Evolutionary conservation across 1,139 yeast species (phyloP).

Genomic region (Wickerhamomyces sp.): DNA sequence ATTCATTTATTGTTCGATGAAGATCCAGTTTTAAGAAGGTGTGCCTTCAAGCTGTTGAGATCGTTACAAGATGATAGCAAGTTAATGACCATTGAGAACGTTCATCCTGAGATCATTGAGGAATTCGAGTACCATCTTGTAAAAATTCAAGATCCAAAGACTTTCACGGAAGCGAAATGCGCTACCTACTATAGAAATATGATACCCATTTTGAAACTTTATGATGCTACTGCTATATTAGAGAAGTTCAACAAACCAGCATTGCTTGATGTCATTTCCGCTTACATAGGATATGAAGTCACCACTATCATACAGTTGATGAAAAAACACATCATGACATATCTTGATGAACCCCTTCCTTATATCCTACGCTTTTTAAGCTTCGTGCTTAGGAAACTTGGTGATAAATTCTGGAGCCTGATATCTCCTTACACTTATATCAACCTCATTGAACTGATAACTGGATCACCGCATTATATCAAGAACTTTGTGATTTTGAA

Average conservation of each 20-base stretch:
- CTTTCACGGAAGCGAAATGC: slow-evolving; percentile 39
- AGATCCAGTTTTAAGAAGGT: slow-evolving; percentile 35
- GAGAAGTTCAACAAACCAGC: slow-evolving; percentile 38
- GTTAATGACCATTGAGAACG: slow-evolving; percentile 11
- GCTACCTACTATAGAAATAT: slow-evolving; percentile 50
- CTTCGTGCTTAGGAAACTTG: slow-evolving; percentile 35
- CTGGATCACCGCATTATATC: slow-evolving; percentile 32
- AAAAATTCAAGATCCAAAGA: slow-evolving; percentile 46
- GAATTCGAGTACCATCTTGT: slow-evolving; percentile 50
- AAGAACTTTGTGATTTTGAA: slow-evolving; percentile 22
- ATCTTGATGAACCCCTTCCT: slow-evolving; percentile 50
- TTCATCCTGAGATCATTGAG: slow-evolving; percentile 39
- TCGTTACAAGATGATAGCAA: slow-evolving; percentile 16
- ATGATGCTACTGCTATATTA: slow-evolving; percentile 36
- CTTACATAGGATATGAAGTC: slow-evolving; percentile 34
- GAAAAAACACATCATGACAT: slow-evolving; percentile 46
- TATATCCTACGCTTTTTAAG: slow-evolving; percentile 43
- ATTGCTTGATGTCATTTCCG: slow-evolving; percentile 39
- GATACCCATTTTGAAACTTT: slow-evolving; percentile 34
- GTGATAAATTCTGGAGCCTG: slow-evolving; percentile 43
- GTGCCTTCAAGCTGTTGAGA: slow-evolving; percentile 38
- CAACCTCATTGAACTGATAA: slow-evolving; percentile 50
- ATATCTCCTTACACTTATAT: slow-evolving; percentile 47
- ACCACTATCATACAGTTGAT: slow-evolving; percentile 42
- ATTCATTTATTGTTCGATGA: slow-evolving; percentile 53